Conservation (phyloP, 2,329 filamentous ascomycete genomes). For the Lizonia empirigonia region DNA sequence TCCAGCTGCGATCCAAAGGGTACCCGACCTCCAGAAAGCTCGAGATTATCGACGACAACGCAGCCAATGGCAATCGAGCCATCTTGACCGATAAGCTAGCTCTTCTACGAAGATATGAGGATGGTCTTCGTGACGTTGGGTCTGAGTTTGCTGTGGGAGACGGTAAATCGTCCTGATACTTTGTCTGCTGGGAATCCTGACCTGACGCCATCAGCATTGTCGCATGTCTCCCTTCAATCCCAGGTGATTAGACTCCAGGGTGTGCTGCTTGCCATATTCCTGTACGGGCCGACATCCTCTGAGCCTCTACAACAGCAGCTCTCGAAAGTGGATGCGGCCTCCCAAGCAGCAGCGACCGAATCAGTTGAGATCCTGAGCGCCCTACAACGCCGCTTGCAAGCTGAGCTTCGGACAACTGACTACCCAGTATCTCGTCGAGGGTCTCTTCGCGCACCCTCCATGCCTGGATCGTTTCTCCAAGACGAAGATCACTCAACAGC, state of each 20-base stretch:
- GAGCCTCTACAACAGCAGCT: constrained; percentile 43
- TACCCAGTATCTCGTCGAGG: constrained; percentile 4
- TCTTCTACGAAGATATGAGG: constrained; percentile 38
- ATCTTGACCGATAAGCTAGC: constrained; percentile 43
- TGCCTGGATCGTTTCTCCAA: constrained; percentile 4
- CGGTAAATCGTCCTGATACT: constrained; percentile 25
- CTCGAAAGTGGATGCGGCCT: constrained; percentile 37
- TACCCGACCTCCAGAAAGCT: constrained; percentile 36
- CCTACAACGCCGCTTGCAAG: constrained; percentile 34
- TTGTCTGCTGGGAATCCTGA: background rate
- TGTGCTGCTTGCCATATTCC: constrained; percentile 39
- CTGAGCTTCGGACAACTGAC: constrained; percentile 20
- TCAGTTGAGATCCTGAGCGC: constrained; percentile 38
- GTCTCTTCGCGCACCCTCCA: background rate
- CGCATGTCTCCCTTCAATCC: constrained; percentile 41
- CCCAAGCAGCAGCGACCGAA: constrained; percentile 34
- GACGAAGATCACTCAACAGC: constrained; percentile 28
- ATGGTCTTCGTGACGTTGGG: constrained; percentile 38
- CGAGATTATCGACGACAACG: constrained; percentile 37
- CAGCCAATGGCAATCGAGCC: constrained; percentile 32
- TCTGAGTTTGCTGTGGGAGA: constrained; percentile 41
- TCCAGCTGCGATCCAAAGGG: constrained; percentile 34
- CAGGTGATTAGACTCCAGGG: constrained; percentile 46
- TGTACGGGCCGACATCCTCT: constrained; percentile 44
- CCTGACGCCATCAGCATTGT: constrained; percentile 27